phyloP scores from a whole-genome alignment of 768 basidiomycete species.

The Suillus paluster region DNA sequence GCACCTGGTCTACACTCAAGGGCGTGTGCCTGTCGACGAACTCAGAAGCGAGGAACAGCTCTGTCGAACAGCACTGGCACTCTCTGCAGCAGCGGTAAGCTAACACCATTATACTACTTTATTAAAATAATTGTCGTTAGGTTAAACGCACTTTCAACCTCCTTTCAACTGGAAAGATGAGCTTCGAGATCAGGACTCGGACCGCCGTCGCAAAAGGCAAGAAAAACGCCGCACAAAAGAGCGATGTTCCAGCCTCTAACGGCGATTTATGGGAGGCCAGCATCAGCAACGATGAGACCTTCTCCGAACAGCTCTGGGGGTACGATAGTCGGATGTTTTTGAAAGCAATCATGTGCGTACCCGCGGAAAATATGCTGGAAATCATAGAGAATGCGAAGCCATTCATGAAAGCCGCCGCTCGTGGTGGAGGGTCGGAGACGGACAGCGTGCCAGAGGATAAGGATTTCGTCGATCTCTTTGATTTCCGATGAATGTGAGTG shows the following conservation, averaged over 20 bases:
- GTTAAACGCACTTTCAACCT: background rate
- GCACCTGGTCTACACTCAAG: conserved; percentile 14
- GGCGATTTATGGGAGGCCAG: background rate
- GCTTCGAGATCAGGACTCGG: background rate
- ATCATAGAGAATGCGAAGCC: background rate
- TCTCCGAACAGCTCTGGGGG: conserved; percentile 4
- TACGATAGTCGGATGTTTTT: background rate
- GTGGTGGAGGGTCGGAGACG: background rate
- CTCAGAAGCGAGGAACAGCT: background rate
- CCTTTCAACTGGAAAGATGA: background rate
- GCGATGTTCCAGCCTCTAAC: background rate
- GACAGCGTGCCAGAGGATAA: background rate
- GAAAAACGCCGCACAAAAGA: background rate
- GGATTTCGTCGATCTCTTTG: background rate
- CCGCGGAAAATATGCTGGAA: background rate
- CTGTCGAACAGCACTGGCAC: conserved; percentile 11
- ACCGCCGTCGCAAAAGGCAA: background rate
- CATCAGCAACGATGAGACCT: background rate
- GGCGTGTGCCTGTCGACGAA: background rate
- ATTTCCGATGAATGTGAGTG: background rate
- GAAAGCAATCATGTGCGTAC: background rate
- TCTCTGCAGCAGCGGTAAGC: conserved; percentile 14
- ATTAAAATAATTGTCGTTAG: background rate
- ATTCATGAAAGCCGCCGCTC: background rate
- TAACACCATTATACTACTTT: background rate